A percentile compares a stretch with the other conserved stretches of the same genome.
These are phyloP conservation scores for Zygotorulaspora chibaensis DNA, from an alignment of 805 yeast species.

Conservation along the genomic window DNA sequence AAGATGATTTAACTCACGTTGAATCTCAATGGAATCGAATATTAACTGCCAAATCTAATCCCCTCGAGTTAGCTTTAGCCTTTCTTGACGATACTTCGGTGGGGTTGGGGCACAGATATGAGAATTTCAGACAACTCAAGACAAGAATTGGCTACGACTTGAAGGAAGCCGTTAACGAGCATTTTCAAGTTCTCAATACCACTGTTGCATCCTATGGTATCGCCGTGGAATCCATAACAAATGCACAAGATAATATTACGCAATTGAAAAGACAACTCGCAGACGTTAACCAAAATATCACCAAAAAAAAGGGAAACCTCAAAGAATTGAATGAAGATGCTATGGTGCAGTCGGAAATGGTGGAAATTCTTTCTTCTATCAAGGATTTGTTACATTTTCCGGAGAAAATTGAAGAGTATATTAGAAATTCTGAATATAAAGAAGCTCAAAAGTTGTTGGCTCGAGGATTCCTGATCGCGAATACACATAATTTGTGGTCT, in stretches of 20 bases:
- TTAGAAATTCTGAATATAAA: conserved; percentile 66
- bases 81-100: conserved; percentile 83
- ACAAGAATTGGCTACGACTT: conserved; percentile 53
- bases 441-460: conserved; percentile 57
- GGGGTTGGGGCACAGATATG: conserved; percentile 74
- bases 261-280: conserved; percentile 47
- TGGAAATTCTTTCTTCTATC: conserved; percentile 65
- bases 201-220: conserved; percentile 80
- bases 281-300: conserved; percentile 47
- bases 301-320: conserved; percentile 52
- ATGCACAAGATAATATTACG: conserved; percentile 57
- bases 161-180: conserved; percentile 69
- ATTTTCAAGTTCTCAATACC: conserved; percentile 78
- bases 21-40: conserved; percentile 48
- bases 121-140: conserved; percentile 62
- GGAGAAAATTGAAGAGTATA: conserved; percentile 56
- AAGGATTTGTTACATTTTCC: conserved; percentile 58
- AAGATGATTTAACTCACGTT: conserved; percentile 31
- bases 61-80: conserved; percentile 79
- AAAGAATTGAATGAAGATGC: conserved; percentile 63
- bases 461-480: conserved; percentile 43
- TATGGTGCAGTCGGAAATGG: conserved; percentile 57
- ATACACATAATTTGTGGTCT: conserved; percentile 51
- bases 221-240: conserved; percentile 57
- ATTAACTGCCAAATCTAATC: conserved; percentile 57